phyloP scores from a whole-genome alignment of 495 filamentous ascomycete genomes.

The Immersiella caudata region DNA sequence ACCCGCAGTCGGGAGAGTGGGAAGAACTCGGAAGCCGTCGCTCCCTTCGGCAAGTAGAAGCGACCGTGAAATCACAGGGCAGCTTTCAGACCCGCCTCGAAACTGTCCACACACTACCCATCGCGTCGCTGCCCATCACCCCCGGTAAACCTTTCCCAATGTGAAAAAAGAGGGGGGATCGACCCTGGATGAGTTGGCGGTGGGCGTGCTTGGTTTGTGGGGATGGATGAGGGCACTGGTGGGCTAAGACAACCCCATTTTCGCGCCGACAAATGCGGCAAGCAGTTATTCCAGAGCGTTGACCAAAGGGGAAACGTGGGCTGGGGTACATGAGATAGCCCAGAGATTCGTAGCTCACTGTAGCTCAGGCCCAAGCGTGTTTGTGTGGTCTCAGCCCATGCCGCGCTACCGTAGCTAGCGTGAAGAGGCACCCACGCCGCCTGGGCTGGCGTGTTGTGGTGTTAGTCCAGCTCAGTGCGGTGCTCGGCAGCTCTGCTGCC shows the following conservation, averaged over 20 bases:
- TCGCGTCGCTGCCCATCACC: background rate
- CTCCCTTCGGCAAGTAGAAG: background rate
- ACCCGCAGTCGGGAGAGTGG: background rate
- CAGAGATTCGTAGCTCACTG: background rate
- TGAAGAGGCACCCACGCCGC: background rate
- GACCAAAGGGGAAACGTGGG: slow-evolving; percentile 7
- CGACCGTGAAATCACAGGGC: background rate
- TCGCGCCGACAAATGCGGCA: slow-evolving; percentile 15
- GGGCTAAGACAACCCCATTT: background rate
- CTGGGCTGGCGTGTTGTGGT: background rate
- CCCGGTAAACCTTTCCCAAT: background rate
- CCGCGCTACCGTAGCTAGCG: background rate
- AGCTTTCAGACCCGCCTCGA: background rate
- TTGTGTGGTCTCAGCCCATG: background rate
- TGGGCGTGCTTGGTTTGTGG: background rate
- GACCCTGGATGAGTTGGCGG: background rate
- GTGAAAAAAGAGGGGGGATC: background rate
- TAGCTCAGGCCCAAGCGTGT: background rate
- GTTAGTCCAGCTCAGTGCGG: background rate
- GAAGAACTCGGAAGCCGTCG: background rate
- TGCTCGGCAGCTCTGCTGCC: no score
- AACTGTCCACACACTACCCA: background rate
- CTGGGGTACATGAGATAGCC: slow-evolving; percentile 8
- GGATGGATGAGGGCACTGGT: background rate
- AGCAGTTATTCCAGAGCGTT: background rate